Base-by-base conservation (phyloP, 768 basidiomycete species). In the Pholiota conissans region DNA sequence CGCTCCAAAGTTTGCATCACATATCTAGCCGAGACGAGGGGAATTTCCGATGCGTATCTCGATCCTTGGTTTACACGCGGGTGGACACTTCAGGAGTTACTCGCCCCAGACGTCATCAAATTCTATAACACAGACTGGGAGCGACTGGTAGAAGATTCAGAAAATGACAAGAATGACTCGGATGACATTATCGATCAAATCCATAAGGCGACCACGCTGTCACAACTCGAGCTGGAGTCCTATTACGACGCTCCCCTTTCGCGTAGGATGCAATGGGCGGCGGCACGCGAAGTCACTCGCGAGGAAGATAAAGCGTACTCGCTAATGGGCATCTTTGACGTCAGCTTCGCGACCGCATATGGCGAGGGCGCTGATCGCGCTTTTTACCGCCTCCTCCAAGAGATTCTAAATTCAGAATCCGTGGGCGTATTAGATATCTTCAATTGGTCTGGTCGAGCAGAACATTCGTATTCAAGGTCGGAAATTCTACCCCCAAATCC, bases 51-150 rank as follows among this genome's bases (percentile, higher is more conserved):
- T 8, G 26, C 46, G 13, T 37, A 45, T 4, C 26, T 16, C 7
- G 58, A 59, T 26, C 42, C 55, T 8, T 60, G 59, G 59, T 60
- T 60, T 32, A 52, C 55, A 1, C 50, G 59, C 14, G 59, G 59
- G 3, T 60, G 59, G 59, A 60, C 59, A 13, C 55, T 60, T 14
- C 59, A 60, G 34, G 59, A 60, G 32, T 42, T 60, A 11, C 46
- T 60, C 5, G 59, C 59, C n/a, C 59, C 59, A 0, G 16, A 22
- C 13, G 3, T 16, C 10, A 28, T 60, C 20, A 37, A 51, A 13
- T 60, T 60, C 32, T 55, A 60, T 22, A 35, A 52, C 18, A 42
- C 13, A 22, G 20, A 46, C 14, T 60, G 59, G 59, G 29, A 35
- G 4, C 16, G 14, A 5, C 27, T 54, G n/a, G n/a, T 48, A 0